Base-by-base conservation (phyloP, 345 rosid genomes). In the Gossypium ekmanianum region DNA sequence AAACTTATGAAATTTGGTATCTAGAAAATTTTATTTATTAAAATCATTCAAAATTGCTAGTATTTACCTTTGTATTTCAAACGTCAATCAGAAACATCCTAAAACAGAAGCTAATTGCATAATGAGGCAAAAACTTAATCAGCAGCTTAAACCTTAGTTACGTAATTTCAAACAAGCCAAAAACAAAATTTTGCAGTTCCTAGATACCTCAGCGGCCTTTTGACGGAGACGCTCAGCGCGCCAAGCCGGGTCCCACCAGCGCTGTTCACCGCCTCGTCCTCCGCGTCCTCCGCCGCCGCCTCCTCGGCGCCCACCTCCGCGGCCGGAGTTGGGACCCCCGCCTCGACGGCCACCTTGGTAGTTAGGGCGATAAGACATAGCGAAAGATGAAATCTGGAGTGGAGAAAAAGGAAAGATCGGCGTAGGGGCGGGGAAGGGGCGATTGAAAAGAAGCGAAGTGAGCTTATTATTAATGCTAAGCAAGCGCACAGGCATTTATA, bases 201-300 rank as follows among this genome's bases (percentile, higher is more conserved):
- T 29, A 5, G 58, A 75, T 77, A 89, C 97, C 94, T 94, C 92
- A 47, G 78, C 92, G 0, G 88, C 91, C 79, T 90, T 75, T 79
- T 91, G 91, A 52, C 91, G 87, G 83, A 94, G 80, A 16, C 96
- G 96, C 87, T 92, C 97, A 7, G 97, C 98, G 66, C 98, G 90
- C 98, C 98, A 94, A 6, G 84, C 98, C 0, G 98, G 98, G 80
- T 94, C 98, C 98, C 98, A 94, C 98, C 97, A 94, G 18, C 98
- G 88, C 84, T 94, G 98, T 79, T 94, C 97, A 1, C 97, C 97
- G n/a, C 97, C 83, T 1, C 96, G 88, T 0, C 96, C 90, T 0
- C 91, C 77, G 13, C 84, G 65, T 1, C 86, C 68, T 2, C 82
- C 65, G 0, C 89, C 79, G 14, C 83, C 68, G 0, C 84, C 71